A percentile compares a stretch with the other conserved stretches of the same genome.
Conservation (phyloP, 2,329 filamentous ascomycete genomes). For the Pezicula neosporulosa region DNA sequence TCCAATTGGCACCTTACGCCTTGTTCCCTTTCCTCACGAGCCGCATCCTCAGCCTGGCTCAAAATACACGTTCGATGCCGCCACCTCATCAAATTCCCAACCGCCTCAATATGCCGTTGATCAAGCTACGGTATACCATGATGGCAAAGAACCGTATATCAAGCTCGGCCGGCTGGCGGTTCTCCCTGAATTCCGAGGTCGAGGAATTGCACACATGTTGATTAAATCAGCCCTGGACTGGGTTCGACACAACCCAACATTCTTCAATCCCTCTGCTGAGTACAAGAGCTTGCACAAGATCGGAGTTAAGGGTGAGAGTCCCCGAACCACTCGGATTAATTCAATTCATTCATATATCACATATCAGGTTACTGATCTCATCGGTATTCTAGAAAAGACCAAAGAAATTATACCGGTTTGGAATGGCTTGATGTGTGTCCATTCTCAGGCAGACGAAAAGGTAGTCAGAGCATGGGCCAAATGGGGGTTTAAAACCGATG, state of each 20-base stretch:
- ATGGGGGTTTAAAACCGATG: conserved; percentile 72
- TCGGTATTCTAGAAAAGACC: conserved; percentile 17
- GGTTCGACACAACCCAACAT: conserved; percentile 56
- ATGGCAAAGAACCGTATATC: conserved; percentile 70
- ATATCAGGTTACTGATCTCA: no score
- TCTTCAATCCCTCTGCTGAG: conserved; percentile 43
- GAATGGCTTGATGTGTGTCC: conserved; percentile 73
- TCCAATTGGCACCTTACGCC: conserved; percentile 72
- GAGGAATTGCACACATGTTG: conserved; percentile 61
- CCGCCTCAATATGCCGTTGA: conserved; percentile 16
- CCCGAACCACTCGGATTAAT: no score
- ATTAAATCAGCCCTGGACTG: conserved; percentile 67
- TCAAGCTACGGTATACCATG: conserved; percentile 45
- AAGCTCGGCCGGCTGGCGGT: conserved; percentile 80
- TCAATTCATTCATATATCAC: no score
- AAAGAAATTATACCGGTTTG: conserved; percentile 52
- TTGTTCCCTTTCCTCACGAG: conserved; percentile 77
- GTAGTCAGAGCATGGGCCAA: conserved; percentile 64
- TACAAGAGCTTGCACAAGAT: conserved; percentile 41
- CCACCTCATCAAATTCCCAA: background rate
- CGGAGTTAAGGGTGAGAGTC: conserved; percentile 13
- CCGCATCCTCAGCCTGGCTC: conserved; percentile 50
- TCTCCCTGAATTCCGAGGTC: conserved; percentile 59
- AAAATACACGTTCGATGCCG: conserved; percentile 8
- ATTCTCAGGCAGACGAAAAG: conserved; percentile 65